These are phyloP conservation scores for Fusarium devonianum DNA, from an alignment of 2,329 filamentous ascomycete genomes.

Conservation along the genomic window DNA sequence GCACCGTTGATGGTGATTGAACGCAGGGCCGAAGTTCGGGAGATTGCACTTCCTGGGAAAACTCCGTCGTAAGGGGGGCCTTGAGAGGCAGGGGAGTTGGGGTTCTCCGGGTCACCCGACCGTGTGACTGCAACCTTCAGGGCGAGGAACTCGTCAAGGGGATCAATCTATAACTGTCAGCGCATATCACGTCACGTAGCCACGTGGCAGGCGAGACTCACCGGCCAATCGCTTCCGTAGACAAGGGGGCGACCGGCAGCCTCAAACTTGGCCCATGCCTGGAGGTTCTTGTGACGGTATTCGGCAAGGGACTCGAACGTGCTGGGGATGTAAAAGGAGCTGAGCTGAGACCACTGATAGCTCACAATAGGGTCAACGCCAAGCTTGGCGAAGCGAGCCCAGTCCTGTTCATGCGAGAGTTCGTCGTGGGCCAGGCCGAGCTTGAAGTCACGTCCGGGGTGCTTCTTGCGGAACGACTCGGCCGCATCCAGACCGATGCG, in stretches of 20 bases:
- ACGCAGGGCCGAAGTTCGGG: slow-evolving; percentile 30
- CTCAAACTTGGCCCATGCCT: slow-evolving; percentile 34
- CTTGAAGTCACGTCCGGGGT: slow-evolving; percentile 28
- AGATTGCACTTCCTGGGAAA: slow-evolving; percentile 34
- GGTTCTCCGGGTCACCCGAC: slow-evolving; percentile 37
- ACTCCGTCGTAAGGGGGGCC: slow-evolving; percentile 30
- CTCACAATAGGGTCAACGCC: slow-evolving; percentile 38
- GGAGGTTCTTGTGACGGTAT: slow-evolving; percentile 40
- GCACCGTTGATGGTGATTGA: slow-evolving; percentile 38
- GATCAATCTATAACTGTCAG: slow-evolving; percentile 35
- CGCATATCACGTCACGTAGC: too few relatives aligned
- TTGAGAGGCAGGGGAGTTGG: slow-evolving; percentile 36
- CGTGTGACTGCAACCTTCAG: slow-evolving; percentile 40
- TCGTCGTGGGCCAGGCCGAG: slow-evolving; percentile 40
- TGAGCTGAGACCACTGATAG: slow-evolving; percentile 42
- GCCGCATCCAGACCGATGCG: slow-evolving; percentile 36
- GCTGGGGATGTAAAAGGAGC: slow-evolving; percentile 37
- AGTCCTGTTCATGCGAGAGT: slow-evolving; percentile 34
- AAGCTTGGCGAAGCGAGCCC: slow-evolving; percentile 37
- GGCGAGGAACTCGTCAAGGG: slow-evolving; percentile 41
- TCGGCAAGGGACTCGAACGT: slow-evolving; percentile 34
- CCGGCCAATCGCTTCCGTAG: slow-evolving; percentile 42
- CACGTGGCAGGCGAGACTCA: too few relatives aligned
- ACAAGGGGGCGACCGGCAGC: slow-evolving; percentile 27
- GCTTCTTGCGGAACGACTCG: slow-evolving; percentile 32